Evolutionary conservation across 495 filamentous ascomycete species (phyloP), one percentile per base, ranked within the genome.

Genomic region (Aspergillus panamensis): DNA sequence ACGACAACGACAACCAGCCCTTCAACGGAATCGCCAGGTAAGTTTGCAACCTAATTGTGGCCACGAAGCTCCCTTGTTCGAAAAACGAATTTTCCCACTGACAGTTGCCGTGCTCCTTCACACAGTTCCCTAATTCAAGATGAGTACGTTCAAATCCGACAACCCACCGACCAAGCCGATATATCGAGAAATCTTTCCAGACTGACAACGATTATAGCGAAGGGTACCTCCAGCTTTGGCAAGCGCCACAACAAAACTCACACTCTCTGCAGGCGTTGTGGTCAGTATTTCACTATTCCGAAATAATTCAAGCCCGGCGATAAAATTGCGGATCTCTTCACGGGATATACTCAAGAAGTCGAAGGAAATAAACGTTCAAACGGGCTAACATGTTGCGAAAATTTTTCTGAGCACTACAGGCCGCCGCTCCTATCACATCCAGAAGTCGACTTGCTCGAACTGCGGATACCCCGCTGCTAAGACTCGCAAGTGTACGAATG

Each of bases 171-270:
- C 45, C 52, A 54, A 62, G 55, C 47, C 51, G 61, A 56, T 54
- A 63, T 65, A 53, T 55, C 66, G 66, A 69, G 61, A 61, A 53
- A 57, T 45, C 39, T n/a, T 61, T 66, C 49, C 50, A 75, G 56
- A 78, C 78, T 83, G 65, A 82, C 73, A 69, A 70, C 62, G 50
- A 62, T 62, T 58, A 78, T 70, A 86, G 84, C 85, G 74, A 96
- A 96, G 90, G 92, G 92, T 86, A 96, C 92, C 73, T 91, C 88
- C 75, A 91, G 87, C 82, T 96, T 96, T 78, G 92, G 92, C 79
- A 94, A 93, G 86, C 91, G 91, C 85, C 90, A 98, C 84, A 98
- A 93, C 84, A 98, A 98, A 84, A 91, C 95, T 78, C 94, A 98
- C 84, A 94, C 90, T 68, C 84, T 98, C 76, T 98, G 94, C 90